Conservation (phyloP, 176 grass and related monocot species). For the Ampelocalamus luodianensis region DNA sequence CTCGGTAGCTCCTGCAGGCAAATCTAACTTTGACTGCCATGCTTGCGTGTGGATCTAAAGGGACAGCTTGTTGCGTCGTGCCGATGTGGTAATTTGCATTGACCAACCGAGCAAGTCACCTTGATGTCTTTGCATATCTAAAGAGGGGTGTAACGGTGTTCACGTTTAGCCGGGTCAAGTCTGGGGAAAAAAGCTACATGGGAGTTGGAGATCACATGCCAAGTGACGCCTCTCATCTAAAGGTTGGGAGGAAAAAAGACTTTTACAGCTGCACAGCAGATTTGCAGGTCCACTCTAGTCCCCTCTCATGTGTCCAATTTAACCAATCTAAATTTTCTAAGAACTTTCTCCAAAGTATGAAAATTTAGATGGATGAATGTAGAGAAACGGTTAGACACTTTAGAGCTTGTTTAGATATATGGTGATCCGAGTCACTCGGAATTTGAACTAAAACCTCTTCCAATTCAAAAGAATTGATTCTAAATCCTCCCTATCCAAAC, state of each 20-base stretch:
- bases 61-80: not conserved
- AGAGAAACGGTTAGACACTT: not conserved
- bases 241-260: not conserved
- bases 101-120: not conserved
- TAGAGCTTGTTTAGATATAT: no score
- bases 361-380: not conserved
- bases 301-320: not conserved
- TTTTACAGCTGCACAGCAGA: slow-evolving; percentile 11
- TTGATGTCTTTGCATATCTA: not conserved
- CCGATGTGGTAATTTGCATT: not conserved
- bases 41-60: not conserved
- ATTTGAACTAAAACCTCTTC: no score
- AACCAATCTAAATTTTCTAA: not conserved
- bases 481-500: no score
- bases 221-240: not conserved
- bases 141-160: not conserved
- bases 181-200: not conserved
- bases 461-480: no score
- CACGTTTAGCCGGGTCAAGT: not conserved
- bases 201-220: not conserved
- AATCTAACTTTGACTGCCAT: not conserved
- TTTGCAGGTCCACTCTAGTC: not conserved
- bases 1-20: not conserved
- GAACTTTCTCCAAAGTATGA: not conserved
- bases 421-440: no score